phyloP scores from a whole-genome alignment of 2,329 filamentous ascomycete species.

The Hymenotorrendiella dingleyae region DNA sequence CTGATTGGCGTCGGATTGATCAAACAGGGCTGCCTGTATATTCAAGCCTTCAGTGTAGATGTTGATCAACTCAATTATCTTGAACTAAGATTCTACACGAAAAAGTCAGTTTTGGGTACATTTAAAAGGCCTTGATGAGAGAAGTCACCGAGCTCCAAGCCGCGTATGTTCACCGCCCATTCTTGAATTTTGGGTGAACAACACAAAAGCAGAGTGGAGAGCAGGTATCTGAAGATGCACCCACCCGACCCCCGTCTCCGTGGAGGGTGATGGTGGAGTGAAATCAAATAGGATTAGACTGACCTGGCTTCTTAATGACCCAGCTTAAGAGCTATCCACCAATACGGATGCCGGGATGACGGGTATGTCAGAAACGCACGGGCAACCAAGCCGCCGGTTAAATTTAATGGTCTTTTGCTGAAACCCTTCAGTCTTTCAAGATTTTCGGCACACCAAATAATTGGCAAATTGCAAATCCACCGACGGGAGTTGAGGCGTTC shows the following conservation, averaged over 20 bases:
- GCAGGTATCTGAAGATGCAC: slow-evolving; percentile 24
- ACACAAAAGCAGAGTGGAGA: slow-evolving; percentile 12
- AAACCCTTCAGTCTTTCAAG: slow-evolving; percentile 12
- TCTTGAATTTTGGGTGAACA: slow-evolving; percentile 11
- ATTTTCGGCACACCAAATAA: slow-evolving; percentile 6
- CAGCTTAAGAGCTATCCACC: slow-evolving; percentile 22
- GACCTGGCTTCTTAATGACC: slow-evolving; percentile 16
- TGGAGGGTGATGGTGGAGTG: slow-evolving; percentile 12
- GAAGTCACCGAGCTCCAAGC: neutral
- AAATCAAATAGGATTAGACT: slow-evolving; percentile 17
- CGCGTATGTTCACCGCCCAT: slow-evolving; percentile 25
- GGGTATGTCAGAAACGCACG: slow-evolving; percentile 25
- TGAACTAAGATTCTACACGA: no score
- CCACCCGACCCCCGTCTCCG: slow-evolving; percentile 22
- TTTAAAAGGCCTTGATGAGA: slow-evolving; percentile 1
- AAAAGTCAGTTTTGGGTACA: slow-evolving; percentile 2
- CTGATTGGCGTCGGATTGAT: neutral
- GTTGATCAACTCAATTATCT: no score
- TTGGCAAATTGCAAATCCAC: slow-evolving; percentile 1
- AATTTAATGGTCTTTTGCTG: slow-evolving; percentile 13
- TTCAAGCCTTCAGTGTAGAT: no score
- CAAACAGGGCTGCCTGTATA: no score
- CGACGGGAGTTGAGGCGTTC: neutral
- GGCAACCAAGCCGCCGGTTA: slow-evolving; percentile 22
- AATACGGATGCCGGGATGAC: slow-evolving; percentile 25